These are phyloP conservation scores for Aspergillus oerlinghausenensis DNA, from an alignment of 2,329 filamentous ascomycete genomes.

Conservation along the genomic window DNA sequence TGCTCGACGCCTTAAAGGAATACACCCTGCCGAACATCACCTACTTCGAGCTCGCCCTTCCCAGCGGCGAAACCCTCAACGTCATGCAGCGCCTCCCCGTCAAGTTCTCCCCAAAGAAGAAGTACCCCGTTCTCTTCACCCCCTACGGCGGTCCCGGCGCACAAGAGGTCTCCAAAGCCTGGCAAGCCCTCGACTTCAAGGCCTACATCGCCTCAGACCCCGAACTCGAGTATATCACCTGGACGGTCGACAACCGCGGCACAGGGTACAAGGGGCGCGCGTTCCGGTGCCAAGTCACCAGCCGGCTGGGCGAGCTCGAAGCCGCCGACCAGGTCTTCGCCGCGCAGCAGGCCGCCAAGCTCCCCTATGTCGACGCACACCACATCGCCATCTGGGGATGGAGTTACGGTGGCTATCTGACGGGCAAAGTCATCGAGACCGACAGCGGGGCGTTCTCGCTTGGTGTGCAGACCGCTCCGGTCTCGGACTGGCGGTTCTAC, in stretches of 20 bases:
- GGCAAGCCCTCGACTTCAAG: slow-evolving; percentile 54
- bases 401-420: slow-evolving; percentile 65
- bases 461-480: slow-evolving; percentile 61
- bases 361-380: slow-evolving; percentile 52
- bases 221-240: slow-evolving; percentile 63
- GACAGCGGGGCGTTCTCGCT: slow-evolving; percentile 59
- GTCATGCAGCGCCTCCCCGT: slow-evolving; percentile 62
- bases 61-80: slow-evolving; percentile 58
- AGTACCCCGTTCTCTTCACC: slow-evolving; percentile 63
- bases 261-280: slow-evolving; percentile 61
- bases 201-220: slow-evolving; percentile 63
- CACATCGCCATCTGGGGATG: slow-evolving; percentile 66
- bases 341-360: slow-evolving; percentile 50
- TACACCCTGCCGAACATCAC: slow-evolving; percentile 62
- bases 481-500: slow-evolving; percentile 67
- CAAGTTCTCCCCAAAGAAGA: slow-evolving; percentile 58
- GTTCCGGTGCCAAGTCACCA: slow-evolving; percentile 56
- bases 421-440: slow-evolving; percentile 61
- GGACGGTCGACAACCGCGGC: slow-evolving; percentile 65
- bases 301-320: slow-evolving; percentile 60
- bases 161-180: slow-evolving; percentile 57
- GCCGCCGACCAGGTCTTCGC: slow-evolving; percentile 65
- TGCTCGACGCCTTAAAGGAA: slow-evolving; percentile 52
- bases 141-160: slow-evolving; percentile 65
- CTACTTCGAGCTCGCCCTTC: slow-evolving; percentile 59